Base-by-base conservation (phyloP, 208 protist species). In the Crithidia bombi region DNA sequence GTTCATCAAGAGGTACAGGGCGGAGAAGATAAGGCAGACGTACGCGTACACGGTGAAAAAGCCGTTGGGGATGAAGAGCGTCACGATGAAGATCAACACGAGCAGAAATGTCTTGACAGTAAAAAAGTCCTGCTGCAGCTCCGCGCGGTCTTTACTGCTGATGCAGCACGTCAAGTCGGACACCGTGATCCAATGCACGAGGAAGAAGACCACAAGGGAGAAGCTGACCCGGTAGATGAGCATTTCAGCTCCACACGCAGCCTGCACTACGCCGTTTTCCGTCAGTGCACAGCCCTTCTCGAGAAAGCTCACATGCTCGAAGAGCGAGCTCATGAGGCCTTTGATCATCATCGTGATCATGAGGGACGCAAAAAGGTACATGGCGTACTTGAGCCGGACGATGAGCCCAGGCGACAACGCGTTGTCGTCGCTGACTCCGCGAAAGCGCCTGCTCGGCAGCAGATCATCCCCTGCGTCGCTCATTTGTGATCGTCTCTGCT, bases 81-180 rank as follows among this genome's bases (percentile, higher is more conserved):
- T 95, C 10, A 75, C 12, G 59, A 92, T 63, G 35, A 86, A 73
- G 36, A 94, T 25, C 19, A 93, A 70, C 38, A 78, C 79, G 30
- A 97, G 70, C 26, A 96, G 49, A 44, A 94, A 41, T 1, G 79
- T 90, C 72, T 96, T 96, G 28, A 85, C 65, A 23, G 65, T 82
- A 65, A 97, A 97, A 66, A 96, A 96, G 46, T 79, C 63, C 15
- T 67, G 63, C 75, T 97, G 93, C 58, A 97, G 77, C 55, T 86
- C 78, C 5, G 77, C 89, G n/a, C 89, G 73, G 26, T 87, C 73
- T n/a, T 78, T 79, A 61, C 79, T 91, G 26, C 77, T 25, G 36
- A 97, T 68, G 61, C 93, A 97, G 77, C 93, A 97, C 28, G 87
- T 96, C 21, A 96, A 61, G 54, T 96, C 89, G 2, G 90, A 96